Evolutionary conservation across 2,329 filamentous ascomycete genomes (phyloP).

Genomic region (Fusarium buxicola): DNA sequence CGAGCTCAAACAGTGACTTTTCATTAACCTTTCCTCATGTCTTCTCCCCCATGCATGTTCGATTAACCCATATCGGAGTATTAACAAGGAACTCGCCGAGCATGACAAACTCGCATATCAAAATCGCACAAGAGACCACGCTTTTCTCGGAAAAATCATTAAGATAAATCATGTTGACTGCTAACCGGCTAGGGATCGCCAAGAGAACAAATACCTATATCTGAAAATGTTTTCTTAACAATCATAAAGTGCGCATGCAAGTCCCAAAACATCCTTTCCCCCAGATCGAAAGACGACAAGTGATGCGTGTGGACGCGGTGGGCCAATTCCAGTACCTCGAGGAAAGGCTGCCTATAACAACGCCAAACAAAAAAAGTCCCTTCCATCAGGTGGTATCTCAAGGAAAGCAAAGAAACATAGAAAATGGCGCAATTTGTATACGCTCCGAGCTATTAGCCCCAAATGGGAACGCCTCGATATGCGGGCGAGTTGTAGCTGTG

Average conservation of each 20-base stretch:
- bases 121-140: slow-evolving; percentile 8
- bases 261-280: neutral
- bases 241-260: slow-evolving; percentile 24
- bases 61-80: neutral
- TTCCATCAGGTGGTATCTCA: slow-evolving; percentile 38
- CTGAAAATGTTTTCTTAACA: slow-evolving; percentile 16
- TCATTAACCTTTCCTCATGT: neutral
- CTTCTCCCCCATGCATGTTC: neutral
- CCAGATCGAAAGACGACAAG: slow-evolving; percentile 28
- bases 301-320: slow-evolving; percentile 42
- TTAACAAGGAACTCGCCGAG: neutral
- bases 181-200: neutral
- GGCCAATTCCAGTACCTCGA: slow-evolving; percentile 18
- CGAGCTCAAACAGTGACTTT: neutral
- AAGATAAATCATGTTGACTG: slow-evolving; percentile 4
- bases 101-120: neutral
- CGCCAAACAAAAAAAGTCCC: slow-evolving; percentile 22
- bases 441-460: slow-evolving; percentile 54
- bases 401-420: slow-evolving; percentile 15
- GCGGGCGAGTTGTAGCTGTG: slow-evolving; percentile 71
- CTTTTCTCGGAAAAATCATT: slow-evolving; percentile 15
- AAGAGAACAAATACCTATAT: slow-evolving; percentile 14
- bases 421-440: slow-evolving; percentile 7
- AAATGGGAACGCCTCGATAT: slow-evolving; percentile 66
- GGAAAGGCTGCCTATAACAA: slow-evolving; percentile 36